Percentiles rank a stretch among this genome's conserved stretches.
These are phyloP conservation scores for Irpex sp. DNA, from an alignment of 1,284 basidiomycete species.

Conservation along the genomic window DNA sequence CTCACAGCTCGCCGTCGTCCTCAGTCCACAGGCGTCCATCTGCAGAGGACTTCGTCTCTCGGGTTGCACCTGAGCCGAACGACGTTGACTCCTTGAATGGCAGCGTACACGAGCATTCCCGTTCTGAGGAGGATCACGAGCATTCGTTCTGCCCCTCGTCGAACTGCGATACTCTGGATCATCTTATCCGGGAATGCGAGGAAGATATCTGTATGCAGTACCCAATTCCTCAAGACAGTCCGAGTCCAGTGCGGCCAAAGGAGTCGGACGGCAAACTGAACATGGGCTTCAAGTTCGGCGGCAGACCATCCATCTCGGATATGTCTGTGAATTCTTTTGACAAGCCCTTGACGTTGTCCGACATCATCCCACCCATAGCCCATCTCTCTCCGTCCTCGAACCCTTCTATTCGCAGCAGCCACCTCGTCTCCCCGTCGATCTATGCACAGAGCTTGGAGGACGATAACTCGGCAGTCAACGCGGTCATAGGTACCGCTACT, in stretches of 20 bases:
- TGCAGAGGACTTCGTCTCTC: conserved; percentile 21
- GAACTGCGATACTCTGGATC: conserved; percentile 21
- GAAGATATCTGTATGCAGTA: conserved; percentile 28
- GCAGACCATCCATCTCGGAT: conserved; percentile 34
- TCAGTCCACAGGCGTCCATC: conserved; percentile 15
- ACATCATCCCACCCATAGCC: conserved; percentile 66
- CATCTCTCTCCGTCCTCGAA: conserved; percentile 37
- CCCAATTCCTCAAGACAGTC: conserved; percentile 16
- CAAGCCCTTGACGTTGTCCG: conserved; percentile 55
- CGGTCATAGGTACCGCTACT: conserved; percentile 58
- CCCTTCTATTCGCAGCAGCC: conserved; percentile 44
- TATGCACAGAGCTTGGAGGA: conserved; percentile 41
- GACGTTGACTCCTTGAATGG: conserved; percentile 1
- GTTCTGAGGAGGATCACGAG: neutral
- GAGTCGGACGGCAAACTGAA: conserved; percentile 64
- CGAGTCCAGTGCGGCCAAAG: conserved; percentile 36
- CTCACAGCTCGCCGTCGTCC: conserved; percentile 37
- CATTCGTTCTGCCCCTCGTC: conserved; percentile 17
- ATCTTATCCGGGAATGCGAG: conserved; percentile 22
- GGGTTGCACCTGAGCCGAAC: conserved; percentile 15
- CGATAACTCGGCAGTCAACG: conserved; percentile 51
- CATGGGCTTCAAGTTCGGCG: conserved; percentile 70
- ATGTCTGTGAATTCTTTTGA: conserved; percentile 19
- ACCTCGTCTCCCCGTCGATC: conserved; percentile 57
- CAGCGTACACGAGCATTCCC: conserved; percentile 5